Conservation (phyloP, 169 alveolate species). For the Plasmodium gallinaceum region DNA sequence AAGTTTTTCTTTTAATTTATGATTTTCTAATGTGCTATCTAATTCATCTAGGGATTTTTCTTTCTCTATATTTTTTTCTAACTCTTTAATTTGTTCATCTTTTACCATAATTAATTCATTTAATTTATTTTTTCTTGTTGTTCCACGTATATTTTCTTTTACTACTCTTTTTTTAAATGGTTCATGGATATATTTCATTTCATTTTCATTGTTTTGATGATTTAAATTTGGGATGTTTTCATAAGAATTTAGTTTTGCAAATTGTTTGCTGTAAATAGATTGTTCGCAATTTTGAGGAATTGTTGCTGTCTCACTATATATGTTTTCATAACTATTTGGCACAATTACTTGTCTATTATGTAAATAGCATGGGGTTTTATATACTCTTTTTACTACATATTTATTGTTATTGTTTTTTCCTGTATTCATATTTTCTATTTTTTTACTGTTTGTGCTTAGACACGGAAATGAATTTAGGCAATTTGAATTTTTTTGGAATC, state of each 20-base stretch:
- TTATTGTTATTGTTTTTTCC: conserved; percentile 2
- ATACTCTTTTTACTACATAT: not conserved
- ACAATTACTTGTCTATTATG: not conserved
- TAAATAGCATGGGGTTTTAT: not conserved
- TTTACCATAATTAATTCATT: conserved; percentile 52
- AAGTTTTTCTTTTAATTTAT: conserved; percentile 47
- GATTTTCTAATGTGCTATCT: conserved; percentile 22
- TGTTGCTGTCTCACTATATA: not conserved
- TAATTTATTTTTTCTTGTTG: conserved; percentile 18
- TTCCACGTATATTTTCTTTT: conserved; percentile 28
- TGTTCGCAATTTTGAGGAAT: not conserved
- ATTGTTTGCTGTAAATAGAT: not conserved
- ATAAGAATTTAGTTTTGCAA: not conserved
- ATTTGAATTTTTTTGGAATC: conserved; percentile 10
- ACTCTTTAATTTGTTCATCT: conserved; percentile 52
- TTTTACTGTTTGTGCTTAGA: conserved; percentile 3
- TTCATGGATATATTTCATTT: conserved; percentile 1
- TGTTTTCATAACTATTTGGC: not conserved
- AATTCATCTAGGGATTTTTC: conserved; percentile 21
- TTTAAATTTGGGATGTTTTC: not conserved
- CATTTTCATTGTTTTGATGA: too few species aligned
- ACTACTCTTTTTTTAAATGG: conserved; percentile 45
- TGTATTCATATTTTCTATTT: conserved; percentile 7
- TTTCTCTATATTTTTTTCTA: conserved; percentile 37
- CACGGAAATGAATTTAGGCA: conserved; percentile 56